Conservation (phyloP, 2,329 filamentous ascomycete genomes). For the Trichoderma harzianum region DNA sequence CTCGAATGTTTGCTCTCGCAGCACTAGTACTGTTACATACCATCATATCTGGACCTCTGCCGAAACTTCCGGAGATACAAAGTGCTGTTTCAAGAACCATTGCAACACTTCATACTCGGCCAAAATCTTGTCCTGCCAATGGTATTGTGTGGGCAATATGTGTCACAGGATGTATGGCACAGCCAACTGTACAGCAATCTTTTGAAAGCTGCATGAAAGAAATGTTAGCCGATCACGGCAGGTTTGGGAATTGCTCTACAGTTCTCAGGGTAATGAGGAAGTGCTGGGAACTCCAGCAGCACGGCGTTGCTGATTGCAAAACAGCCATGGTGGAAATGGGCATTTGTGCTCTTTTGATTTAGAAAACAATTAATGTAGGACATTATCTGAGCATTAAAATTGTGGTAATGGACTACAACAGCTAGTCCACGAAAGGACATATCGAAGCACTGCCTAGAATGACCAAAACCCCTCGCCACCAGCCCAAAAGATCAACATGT, state of each 20-base stretch:
- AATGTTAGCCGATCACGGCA: background rate
- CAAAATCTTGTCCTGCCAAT: background rate
- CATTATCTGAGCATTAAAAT: background rate
- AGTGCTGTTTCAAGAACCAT: background rate
- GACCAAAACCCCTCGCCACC: background rate
- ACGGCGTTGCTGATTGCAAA: background rate
- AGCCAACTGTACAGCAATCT: background rate
- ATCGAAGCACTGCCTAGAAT: background rate
- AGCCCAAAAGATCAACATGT: too few relatives aligned
- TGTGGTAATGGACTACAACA: background rate
- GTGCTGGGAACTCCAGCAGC: background rate
- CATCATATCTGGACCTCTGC: background rate
- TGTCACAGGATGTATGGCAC: background rate
- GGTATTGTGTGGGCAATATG: background rate
- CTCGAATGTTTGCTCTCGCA: background rate
- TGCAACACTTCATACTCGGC: background rate
- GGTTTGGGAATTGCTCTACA: background rate
- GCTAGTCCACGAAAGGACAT: background rate
- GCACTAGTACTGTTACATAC: background rate
- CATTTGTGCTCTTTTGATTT: background rate
- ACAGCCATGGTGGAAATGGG: background rate
- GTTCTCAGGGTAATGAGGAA: background rate
- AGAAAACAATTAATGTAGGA: background rate
- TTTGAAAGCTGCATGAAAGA: background rate
- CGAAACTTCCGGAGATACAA: background rate